Conservation (phyloP, 2,329 filamentous ascomycete genomes). For the Penicillium sp. region DNA sequence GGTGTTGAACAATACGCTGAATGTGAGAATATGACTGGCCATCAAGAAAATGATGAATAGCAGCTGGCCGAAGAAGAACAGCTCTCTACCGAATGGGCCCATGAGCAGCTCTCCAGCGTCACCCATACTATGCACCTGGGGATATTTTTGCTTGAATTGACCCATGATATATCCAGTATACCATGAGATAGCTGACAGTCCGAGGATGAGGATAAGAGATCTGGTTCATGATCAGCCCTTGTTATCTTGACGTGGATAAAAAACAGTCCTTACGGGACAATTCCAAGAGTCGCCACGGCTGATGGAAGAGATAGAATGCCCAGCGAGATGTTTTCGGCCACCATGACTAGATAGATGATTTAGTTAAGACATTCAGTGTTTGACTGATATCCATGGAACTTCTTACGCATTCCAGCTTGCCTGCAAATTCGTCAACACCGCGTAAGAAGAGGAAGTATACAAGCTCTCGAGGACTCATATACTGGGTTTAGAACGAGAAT, state of each 20-base stretch:
- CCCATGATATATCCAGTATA: slow-evolving; percentile 60
- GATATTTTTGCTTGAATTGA: slow-evolving; percentile 55
- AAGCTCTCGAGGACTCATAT: neutral
- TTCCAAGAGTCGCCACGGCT: slow-evolving; percentile 52
- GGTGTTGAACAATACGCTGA: slow-evolving; percentile 64
- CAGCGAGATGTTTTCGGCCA: slow-evolving; percentile 57
- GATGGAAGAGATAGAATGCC: slow-evolving; percentile 56
- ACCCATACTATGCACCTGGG: slow-evolving; percentile 62
- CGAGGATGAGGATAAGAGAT: slow-evolving; percentile 50
- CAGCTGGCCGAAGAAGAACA: slow-evolving; percentile 60
- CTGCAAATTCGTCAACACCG: slow-evolving; percentile 22
- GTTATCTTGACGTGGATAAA: neutral
- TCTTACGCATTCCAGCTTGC: slow-evolving; percentile 42
- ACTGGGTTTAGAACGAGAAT: too few species aligned
- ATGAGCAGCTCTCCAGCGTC: slow-evolving; percentile 63
- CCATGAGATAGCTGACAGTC: slow-evolving; percentile 52
- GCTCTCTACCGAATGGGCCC: slow-evolving; percentile 58
- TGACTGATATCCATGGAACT: neutral
- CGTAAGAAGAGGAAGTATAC: slow-evolving; percentile 31
- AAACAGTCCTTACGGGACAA: slow-evolving; percentile 45
- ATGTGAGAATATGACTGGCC: slow-evolving; percentile 66
- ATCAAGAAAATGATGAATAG: slow-evolving; percentile 66
- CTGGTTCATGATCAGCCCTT: slow-evolving; percentile 6
- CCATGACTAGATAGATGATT: slow-evolving; percentile 43
- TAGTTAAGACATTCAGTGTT: neutral